Base-by-base conservation (phyloP, 176 grass and related monocot species). In the Ananas comosus region DNA sequence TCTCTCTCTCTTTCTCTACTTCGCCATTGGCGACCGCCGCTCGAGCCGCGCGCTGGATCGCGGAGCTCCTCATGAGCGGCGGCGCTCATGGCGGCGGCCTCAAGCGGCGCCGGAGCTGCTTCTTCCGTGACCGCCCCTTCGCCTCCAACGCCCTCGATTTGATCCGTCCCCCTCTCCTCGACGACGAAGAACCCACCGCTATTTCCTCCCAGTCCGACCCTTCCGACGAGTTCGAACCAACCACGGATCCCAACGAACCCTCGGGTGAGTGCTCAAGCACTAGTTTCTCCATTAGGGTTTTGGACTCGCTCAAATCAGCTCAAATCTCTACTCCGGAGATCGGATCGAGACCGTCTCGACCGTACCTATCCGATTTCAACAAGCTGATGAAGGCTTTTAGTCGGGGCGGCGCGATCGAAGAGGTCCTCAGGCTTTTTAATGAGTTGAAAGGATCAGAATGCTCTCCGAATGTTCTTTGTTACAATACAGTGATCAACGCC, bases 401-500 rank as follows among this genome's bases (percentile, higher is more conserved):
- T 18, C 73, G 70, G 11, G 77, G 69, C 13, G 88, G 85, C 21
- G 81, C 86, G 3, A 64, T 86, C 11, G 75, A 75, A 8, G 42
- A 82, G 64, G 83, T 96, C 16, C 63, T 85, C 49, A 66, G 49
- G 10, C 71, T 91, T 74, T 91, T 91, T 74, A 42, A 48, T 49
- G 85, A 96, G 72, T 80, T 96, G 75, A 80, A 53, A 70, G 0
- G 19, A 47, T 71, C 59, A 11, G 28, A 61, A 17, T 1, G 64
- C 13, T 13, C 51, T 0, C 83, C 83, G 33, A 80, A 76, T 64
- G 88, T 91, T 29, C 80, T 96, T 58, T 87, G 88, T 78, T 91
- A 87, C 83, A 96, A 91, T 83, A 91, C 85, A 13, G 83, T 88
- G 52, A 81, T 91, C 80, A 96, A 96, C 58, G 85, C 83, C 65